phyloP scores from a whole-genome alignment of 176 grass and related monocot genomes.

The Alopecurus myosuroides region DNA sequence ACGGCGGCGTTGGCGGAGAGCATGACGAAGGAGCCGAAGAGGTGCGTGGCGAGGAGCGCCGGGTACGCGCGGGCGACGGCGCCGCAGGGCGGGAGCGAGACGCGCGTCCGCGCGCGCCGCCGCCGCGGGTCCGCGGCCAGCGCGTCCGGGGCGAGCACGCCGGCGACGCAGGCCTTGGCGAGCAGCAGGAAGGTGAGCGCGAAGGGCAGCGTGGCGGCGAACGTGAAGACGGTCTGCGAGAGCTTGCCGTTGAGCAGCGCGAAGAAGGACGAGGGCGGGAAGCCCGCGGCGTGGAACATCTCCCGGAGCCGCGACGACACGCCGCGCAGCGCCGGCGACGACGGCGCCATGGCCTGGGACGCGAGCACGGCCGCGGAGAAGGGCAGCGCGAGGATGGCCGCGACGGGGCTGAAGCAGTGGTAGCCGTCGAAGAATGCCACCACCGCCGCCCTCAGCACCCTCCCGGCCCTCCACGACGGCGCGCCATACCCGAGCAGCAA shows the following conservation, averaged over 20 bases:
- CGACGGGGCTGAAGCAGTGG: constrained; percentile 66
- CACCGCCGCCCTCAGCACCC: constrained; percentile 45
- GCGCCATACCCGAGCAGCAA: not conserved
- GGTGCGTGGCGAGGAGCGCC: constrained; percentile 48
- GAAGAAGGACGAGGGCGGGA: constrained; percentile 70
- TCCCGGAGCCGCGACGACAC: constrained; percentile 46
- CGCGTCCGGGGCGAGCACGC: constrained; percentile 25
- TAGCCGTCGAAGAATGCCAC: constrained; percentile 63
- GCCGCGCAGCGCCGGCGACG: not conserved
- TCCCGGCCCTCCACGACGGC: constrained; percentile 34
- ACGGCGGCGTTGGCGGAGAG: constrained; percentile 71
- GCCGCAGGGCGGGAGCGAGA: constrained; percentile 16
- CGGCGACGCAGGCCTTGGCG: constrained; percentile 70
- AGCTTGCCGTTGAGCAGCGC: constrained; percentile 72
- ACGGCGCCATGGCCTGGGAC: constrained; percentile 28
- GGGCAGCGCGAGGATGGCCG: constrained; percentile 60
- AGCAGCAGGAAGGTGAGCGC: constrained; percentile 63
- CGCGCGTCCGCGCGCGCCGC: not conserved
- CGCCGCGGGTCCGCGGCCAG: not conserved
- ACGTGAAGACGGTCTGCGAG: constrained; percentile 71
- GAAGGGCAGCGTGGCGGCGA: constrained; percentile 51
- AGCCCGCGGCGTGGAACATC: constrained; percentile 69
- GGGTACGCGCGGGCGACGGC: constrained; percentile 44
- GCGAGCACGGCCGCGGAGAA: constrained; percentile 54
- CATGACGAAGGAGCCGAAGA: constrained; percentile 51